Evolutionary conservation across 805 yeast species (phyloP).

Genomic region (Myxozyma neglecta): DNA sequence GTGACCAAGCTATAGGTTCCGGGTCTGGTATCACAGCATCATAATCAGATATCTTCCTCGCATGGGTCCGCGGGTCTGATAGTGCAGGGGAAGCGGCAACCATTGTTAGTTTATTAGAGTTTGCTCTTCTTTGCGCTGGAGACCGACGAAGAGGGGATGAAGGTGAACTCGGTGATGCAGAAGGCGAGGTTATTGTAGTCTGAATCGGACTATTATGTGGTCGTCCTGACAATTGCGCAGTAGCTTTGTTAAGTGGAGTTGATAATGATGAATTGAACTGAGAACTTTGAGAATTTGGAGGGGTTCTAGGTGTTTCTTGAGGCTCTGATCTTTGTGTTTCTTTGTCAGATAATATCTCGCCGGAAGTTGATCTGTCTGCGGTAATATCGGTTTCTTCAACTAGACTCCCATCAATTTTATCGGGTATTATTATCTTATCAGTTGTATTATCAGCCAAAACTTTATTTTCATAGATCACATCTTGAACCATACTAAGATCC

Average conservation of each 20-base stretch:
- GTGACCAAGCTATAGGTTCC: constrained; percentile 17
- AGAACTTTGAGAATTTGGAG: neutral
- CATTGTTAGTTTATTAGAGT: neutral
- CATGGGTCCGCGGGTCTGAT: constrained; percentile 13
- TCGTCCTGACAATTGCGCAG: neutral
- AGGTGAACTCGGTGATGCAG: neutral
- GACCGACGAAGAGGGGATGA: constrained; percentile 18
- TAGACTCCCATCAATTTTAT: neutral
- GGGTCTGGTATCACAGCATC: constrained; percentile 29
- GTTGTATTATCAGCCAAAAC: neutral
- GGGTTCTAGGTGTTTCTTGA: neutral
- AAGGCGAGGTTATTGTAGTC: neutral
- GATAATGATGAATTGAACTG: neutral
- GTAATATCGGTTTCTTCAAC: neutral
- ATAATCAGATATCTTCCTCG: constrained; percentile 24
- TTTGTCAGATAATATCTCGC: neutral
- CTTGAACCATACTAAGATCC: constrained; percentile 2
- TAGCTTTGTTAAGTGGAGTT: neutral
- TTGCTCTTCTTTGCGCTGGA: constrained; percentile 11
- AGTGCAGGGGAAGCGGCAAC: constrained; percentile 4
- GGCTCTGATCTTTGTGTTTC: neutral
- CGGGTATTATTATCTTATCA: neutral
- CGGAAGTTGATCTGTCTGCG: neutral
- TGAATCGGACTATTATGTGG: neutral
- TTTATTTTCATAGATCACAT: neutral